Evolutionary conservation across 176 grass and related monocot species (phyloP), one percentile per base, ranked within the genome.

Genomic region (Themeda triandra): DNA sequence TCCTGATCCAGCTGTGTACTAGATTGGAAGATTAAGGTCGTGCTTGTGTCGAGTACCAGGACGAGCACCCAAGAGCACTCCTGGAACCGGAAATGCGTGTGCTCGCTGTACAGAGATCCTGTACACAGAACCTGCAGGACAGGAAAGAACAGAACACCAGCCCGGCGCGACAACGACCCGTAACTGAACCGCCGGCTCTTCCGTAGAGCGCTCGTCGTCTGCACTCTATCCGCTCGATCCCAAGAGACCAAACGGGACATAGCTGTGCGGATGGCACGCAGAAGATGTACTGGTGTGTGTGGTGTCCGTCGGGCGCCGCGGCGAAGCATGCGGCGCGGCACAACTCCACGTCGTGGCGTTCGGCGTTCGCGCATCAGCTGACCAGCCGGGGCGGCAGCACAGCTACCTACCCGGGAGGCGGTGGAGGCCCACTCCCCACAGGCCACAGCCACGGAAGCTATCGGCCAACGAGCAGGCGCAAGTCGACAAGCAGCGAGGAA

Each of bases 351-450:
- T 17, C 40, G 69, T n/a, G 59, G 18, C 6, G 49, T 1, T 78
- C 15, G 13, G 45, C 29, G 63, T 14, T 33, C 31, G 27, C 45
- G 44, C 24, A 46, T 17, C 41, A 37, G 18, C 33, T 33, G 31
- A 35, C 9, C 25, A 48, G 45, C 14, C 15, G 45, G 1, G 18
- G 6, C 84, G 32, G 2, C 19, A 18, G 66, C 49, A 53, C 32
- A 67, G 10, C 56, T 10, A 24, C 80, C 80, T 44, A 80, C 68
- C 69, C 28, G 41, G 19, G 75, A 67, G 87, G 51, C 51, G 51
- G 46, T 15, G 17, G 48, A 54, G 49, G 49, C 6, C 18, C 48
- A 51, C 48, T 12, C 2, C 37, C 37, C 37, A n/a, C n/a, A n/a
- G n/a, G n/a, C n/a, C n/a, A n/a, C n/a, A n/a, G n/a, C n/a, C n/a